phyloP scores from a whole-genome alignment of 345 rosid species.

The Brassica nigra region DNA sequence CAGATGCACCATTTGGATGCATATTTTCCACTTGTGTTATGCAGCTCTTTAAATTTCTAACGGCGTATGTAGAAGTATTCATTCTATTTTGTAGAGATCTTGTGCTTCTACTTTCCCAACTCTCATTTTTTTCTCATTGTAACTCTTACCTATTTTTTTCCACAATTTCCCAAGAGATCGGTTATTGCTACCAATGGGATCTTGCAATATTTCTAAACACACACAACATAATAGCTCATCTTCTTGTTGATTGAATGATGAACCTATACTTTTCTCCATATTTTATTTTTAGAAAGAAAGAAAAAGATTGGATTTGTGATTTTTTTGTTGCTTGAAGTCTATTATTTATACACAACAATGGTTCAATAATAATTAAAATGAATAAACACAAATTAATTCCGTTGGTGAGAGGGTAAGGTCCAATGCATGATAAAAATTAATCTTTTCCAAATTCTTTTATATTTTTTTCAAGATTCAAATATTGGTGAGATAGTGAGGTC shows the following conservation, averaged over 20 bases:
- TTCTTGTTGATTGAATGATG: constrained; percentile 1
- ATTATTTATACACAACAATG: no score
- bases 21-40: background rate
- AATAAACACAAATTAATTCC: no score
- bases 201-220: background rate
- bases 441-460: no score
- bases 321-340: background rate
- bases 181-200: background rate
- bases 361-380: no score
- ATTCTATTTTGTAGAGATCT: background rate
- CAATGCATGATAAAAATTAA: no score
- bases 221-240: background rate
- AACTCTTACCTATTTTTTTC: background rate
- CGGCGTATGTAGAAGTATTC: background rate
- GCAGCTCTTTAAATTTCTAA: background rate
- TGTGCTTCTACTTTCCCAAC: background rate
- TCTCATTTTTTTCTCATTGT: background rate
- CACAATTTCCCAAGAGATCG: background rate
- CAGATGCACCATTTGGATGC: background rate
- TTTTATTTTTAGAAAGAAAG: background rate
- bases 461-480: no score
- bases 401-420: no score
- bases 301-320: background rate
- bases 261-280: background rate
- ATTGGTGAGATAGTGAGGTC: no score